Evolutionary conservation across 2,329 filamentous ascomycete genomes (phyloP).

Genomic region (Chaetomiaceae sp.): DNA sequence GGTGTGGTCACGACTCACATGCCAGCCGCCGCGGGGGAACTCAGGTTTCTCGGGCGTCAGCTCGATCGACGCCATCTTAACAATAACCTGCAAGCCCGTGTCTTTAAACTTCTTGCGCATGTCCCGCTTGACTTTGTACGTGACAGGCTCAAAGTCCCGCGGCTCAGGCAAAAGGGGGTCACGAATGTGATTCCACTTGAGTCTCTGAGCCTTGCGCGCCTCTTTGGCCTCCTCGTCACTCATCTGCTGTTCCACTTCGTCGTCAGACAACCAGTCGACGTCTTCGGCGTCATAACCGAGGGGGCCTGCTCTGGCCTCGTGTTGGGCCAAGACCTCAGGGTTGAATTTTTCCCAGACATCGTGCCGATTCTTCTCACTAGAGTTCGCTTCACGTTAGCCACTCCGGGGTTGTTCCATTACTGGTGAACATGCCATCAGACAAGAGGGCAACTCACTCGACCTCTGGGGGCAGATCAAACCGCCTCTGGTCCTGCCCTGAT

Average conservation of each 20-base stretch:
- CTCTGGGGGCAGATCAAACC: not conserved
- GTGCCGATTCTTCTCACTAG: not conserved
- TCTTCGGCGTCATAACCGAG: slow-evolving; percentile 25
- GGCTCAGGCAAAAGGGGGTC: slow-evolving; percentile 19
- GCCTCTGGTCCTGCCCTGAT: not conserved
- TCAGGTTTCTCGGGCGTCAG: slow-evolving; percentile 51
- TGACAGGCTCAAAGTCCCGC: slow-evolving; percentile 14
- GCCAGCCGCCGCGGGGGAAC: slow-evolving; percentile 46
- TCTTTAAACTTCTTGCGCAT: slow-evolving; percentile 29
- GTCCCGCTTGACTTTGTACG: slow-evolving; percentile 17
- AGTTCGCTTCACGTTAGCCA: not conserved
- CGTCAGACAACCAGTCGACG: slow-evolving; percentile 26
- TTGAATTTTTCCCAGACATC: slow-evolving; percentile 6
- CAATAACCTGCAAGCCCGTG: slow-evolving; percentile 55
- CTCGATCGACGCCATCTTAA: slow-evolving; percentile 58
- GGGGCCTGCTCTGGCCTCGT: slow-evolving; percentile 11
- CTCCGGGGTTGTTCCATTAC: no score
- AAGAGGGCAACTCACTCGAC: not conserved
- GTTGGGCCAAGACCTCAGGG: not conserved
- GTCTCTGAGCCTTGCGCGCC: slow-evolving; percentile 13
- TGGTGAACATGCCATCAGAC: not conserved
- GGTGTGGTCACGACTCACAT: slow-evolving; percentile 30
- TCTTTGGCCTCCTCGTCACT: slow-evolving; percentile 23
- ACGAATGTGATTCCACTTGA: slow-evolving; percentile 19
- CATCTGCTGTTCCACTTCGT: slow-evolving; percentile 8